phyloP scores from a whole-genome alignment of 306 rosid genomes.

The Cucurbita argyrosperma region DNA sequence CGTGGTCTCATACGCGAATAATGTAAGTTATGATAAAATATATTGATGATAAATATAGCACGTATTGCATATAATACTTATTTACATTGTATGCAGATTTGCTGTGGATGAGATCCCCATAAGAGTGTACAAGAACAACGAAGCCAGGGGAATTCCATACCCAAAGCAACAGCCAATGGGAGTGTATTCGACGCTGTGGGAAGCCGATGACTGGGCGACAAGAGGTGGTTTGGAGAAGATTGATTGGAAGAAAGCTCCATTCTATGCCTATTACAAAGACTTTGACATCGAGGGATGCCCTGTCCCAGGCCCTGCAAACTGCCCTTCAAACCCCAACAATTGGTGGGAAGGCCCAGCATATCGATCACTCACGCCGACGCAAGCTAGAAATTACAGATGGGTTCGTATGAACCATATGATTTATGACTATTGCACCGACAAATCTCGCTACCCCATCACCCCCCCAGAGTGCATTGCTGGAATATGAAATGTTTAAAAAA shows the following conservation, averaged over 20 bases:
- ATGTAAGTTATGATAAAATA: constrained; percentile 30
- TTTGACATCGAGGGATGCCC: constrained; percentile 80
- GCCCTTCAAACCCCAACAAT: constrained; percentile 47
- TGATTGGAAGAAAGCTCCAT: constrained; percentile 82
- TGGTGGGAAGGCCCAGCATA: constrained; percentile 82
- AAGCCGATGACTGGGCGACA: constrained; percentile 93
- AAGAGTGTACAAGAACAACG: constrained; percentile 78
- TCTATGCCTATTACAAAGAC: constrained; percentile 64
- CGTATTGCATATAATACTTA: too few species aligned
- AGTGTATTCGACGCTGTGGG: constrained; percentile 79
- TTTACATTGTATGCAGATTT: constrained; percentile 28
- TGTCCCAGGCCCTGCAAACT: constrained; percentile 47
- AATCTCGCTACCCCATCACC: constrained; percentile 39
- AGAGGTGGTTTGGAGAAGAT: constrained; percentile 95
- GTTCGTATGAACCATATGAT: constrained; percentile 77
- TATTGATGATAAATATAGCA: too few species aligned
- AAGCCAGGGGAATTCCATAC: constrained; percentile 54
- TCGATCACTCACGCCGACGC: constrained; percentile 36
- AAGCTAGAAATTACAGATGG: constrained; percentile 58
- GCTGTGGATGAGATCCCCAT: constrained; percentile 58
- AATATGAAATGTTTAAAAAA: neutral
- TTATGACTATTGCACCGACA: constrained; percentile 76
- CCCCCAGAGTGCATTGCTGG: constrained; percentile 53
- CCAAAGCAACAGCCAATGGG: constrained; percentile 75
- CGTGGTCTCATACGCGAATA: constrained; percentile 54